phyloP scores from a whole-genome alignment of 305 asterid genomes.

The Fraxinus angustifolia region DNA sequence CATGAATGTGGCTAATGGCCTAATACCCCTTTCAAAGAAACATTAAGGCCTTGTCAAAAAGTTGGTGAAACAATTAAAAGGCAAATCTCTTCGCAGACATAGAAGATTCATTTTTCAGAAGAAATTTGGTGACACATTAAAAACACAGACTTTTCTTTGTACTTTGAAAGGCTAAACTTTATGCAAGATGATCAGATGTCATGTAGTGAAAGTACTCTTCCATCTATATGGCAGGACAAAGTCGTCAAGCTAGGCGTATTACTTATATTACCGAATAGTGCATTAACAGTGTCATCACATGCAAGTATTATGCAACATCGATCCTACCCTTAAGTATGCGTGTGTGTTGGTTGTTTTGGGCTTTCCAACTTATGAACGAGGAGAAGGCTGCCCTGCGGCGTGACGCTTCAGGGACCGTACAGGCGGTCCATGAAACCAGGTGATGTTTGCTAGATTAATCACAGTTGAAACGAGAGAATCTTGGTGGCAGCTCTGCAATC shows the following conservation, averaged over 20 bases:
- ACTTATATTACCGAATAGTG: not conserved
- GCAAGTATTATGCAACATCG: not conserved
- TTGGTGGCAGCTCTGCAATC: constrained; percentile 20
- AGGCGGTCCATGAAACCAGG: not conserved
- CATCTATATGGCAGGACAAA: not conserved
- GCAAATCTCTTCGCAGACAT: not conserved
- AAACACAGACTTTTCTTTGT: not conserved
- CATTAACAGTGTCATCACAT: not conserved
- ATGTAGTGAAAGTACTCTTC: not conserved
- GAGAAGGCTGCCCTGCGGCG: not conserved
- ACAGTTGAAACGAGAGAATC: not conserved
- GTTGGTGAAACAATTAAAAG: not conserved
- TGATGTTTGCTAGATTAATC: not conserved
- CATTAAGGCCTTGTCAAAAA: not conserved
- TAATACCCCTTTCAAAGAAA: not conserved
- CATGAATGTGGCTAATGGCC: not conserved
- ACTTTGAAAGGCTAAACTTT: not conserved
- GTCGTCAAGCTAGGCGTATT: not conserved
- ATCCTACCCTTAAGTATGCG: not conserved
- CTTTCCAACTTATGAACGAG: not conserved
- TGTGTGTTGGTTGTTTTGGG: not conserved
- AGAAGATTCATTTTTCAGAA: not conserved
- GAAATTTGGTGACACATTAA: not conserved
- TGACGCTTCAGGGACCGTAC: not conserved
- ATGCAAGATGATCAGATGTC: not conserved